Evolutionary conservation across 352 stramenopile genomes (phyloP), one percentile per base, ranked within the genome.

Genomic region (Globisporangium nagaii): DNA sequence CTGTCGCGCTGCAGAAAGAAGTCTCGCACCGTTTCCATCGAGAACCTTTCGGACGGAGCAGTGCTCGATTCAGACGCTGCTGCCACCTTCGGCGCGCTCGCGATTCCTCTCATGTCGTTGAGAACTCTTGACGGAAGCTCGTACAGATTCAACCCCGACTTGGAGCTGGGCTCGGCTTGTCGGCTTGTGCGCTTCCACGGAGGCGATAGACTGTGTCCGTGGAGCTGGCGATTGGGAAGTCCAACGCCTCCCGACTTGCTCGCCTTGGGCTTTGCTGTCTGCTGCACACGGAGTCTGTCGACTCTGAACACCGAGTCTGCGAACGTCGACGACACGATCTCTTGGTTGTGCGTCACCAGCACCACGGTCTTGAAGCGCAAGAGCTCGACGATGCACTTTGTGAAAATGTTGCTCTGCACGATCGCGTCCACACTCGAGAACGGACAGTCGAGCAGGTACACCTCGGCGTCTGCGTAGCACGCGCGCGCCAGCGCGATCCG

Each of bases 321-420:
- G 31, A 68, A 73, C 32, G 31, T 57, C 22, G 73, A 83, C 1
- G 47, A 67, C 13, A 72, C 62, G 11, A 84, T 62, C 47, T 81
- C 73, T 12, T 46, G 65, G 35, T 79, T 84, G 56, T 84, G 70
- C 6, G 73, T 81, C 35, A 69, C 73, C 37, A 84, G 50, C 9
- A 84, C n/a, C n/a, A 84, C 61, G 2, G 73, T 79, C 42, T 81
- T 84, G 36, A 66, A 66, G 13, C 56, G 63, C 27, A 84, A 48
- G 15, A 84, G 35, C 17, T 69, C 57, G 20, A 75, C 52, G 46
- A 84, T 71, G 45, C 70, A 84, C 58, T 79, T 77, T 10, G 47
- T 56, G 28, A 84, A 78, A 27, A 84, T 68, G 24, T 84, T 58
- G 43, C 66, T 84, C 54, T 84, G 73, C 7, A 79, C 70, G 40